These are phyloP conservation scores for Cyamopsis tetragonoloba DNA, from an alignment of 306 rosid species.

Conservation along the genomic window DNA sequence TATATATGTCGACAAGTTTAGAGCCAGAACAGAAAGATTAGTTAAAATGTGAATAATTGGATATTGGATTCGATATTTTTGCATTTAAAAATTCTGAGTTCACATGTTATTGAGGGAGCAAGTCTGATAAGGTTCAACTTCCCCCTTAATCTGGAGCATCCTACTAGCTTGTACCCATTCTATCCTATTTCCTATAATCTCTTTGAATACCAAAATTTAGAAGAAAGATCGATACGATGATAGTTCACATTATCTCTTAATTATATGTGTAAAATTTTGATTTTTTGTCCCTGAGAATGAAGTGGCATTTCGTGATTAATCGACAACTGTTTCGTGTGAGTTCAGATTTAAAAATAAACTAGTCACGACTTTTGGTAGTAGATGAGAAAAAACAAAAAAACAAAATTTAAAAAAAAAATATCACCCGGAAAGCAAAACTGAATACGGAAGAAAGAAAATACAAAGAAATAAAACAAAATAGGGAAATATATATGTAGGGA, in stretches of 20 bases:
- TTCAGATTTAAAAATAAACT: no score
- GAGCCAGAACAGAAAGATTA: neutral
- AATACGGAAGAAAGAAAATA: neutral
- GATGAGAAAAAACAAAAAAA: no score
- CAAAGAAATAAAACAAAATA: neutral
- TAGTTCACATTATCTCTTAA: no score
- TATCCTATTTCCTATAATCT: neutral
- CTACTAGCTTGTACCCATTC: slow-evolving; percentile 10
- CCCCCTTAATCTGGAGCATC: slow-evolving; percentile 18
- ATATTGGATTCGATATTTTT: no score
- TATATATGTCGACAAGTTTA: neutral
- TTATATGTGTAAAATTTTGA: no score
- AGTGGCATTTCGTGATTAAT: no score
- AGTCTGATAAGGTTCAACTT: neutral
- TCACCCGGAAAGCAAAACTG: neutral
- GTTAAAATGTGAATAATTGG: slow-evolving; percentile 3
- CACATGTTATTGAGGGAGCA: slow-evolving; percentile 6
- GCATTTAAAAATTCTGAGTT: neutral
- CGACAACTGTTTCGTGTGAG: no score
- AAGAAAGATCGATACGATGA: no score
- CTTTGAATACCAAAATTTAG: neutral
- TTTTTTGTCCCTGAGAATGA: no score
- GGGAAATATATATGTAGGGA: neutral
- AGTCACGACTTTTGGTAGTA: no score
- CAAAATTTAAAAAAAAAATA: neutral